phyloP scores from a whole-genome alignment of 176 grass and related monocot species.

The Cenchrus americanus region DNA sequence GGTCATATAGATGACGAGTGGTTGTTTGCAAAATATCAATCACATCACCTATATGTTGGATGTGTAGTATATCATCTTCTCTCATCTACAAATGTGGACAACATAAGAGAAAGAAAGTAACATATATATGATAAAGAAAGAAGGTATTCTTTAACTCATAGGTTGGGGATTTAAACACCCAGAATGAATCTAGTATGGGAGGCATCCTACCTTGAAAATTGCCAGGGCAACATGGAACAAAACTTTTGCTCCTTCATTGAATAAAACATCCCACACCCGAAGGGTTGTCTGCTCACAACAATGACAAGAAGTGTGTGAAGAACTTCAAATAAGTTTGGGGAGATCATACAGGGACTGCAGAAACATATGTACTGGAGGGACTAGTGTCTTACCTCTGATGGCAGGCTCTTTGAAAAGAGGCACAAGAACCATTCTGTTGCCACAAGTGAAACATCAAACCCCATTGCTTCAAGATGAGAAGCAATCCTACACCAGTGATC shows the following conservation, averaged over 20 bases:
- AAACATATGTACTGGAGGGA: background rate
- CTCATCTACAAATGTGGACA: slow-evolving; percentile 61
- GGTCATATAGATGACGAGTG: slow-evolving; percentile 77
- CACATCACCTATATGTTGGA: slow-evolving; percentile 92
- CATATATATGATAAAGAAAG: background rate
- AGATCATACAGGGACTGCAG: background rate
- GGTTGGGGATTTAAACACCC: background rate
- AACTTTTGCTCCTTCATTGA: slow-evolving; percentile 98
- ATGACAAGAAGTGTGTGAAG: background rate
- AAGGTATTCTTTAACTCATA: background rate
- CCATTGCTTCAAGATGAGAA: slow-evolving; percentile 81
- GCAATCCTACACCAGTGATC: slow-evolving; percentile 67
- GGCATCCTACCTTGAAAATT: slow-evolving; percentile 81
- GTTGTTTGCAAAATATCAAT: slow-evolving; percentile 90
- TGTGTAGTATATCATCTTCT: slow-evolving; percentile 78
- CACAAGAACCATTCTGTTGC: slow-evolving; percentile 99
- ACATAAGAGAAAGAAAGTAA: slow-evolving; percentile 21
- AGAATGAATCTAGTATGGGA: background rate
- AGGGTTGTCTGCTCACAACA: slow-evolving; percentile 73
- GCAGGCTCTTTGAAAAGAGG: slow-evolving; percentile 93
- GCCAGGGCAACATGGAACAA: slow-evolving; percentile 95
- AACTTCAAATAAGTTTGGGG: background rate
- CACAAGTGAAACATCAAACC: slow-evolving; percentile 96
- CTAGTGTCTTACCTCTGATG: slow-evolving; percentile 75
- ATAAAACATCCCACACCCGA: slow-evolving; percentile 94